These are phyloP conservation scores for Kurtzmaniella quercitrusa DNA, from an alignment of 1,139 yeast species.

Conservation along the genomic window DNA sequence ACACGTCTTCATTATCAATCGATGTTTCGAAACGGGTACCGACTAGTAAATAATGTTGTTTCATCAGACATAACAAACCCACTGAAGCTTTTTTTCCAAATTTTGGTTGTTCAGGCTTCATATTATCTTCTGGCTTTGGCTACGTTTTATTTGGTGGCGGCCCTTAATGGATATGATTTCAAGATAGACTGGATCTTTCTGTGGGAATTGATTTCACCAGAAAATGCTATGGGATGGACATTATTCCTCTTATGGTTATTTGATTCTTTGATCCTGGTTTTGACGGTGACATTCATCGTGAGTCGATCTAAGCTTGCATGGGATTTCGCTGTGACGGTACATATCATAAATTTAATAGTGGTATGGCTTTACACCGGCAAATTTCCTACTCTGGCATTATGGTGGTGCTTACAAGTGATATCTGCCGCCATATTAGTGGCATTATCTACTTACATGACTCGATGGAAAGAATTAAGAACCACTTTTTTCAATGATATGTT, in stretches of 20 bases:
- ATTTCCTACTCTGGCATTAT: slow-evolving; percentile 66
- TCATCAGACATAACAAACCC: slow-evolving; percentile 34
- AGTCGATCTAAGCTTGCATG: slow-evolving; percentile 92
- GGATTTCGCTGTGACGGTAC: slow-evolving; percentile 92
- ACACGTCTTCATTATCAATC: background rate
- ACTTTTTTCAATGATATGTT: slow-evolving; percentile 83
- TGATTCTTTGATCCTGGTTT: slow-evolving; percentile 71
- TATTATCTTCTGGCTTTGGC: slow-evolving; percentile 62
- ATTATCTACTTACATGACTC: slow-evolving; percentile 79
- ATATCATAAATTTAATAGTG: slow-evolving; percentile 69
- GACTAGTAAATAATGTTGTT: slow-evolving; percentile 22
- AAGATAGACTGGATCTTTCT: slow-evolving; percentile 70
- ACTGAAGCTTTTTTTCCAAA: slow-evolving; percentile 47
- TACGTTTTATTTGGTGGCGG: slow-evolving; percentile 53
- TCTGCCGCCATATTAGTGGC: slow-evolving; percentile 69
- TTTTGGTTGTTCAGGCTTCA: slow-evolving; percentile 58
- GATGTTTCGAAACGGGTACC: slow-evolving; percentile 19
- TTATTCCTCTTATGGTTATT: slow-evolving; percentile 73
- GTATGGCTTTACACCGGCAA: slow-evolving; percentile 63
- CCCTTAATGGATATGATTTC: slow-evolving; percentile 61
- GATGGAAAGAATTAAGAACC: slow-evolving; percentile 84
- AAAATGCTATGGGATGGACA: slow-evolving; percentile 77
- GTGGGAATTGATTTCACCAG: slow-evolving; percentile 72
- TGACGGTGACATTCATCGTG: slow-evolving; percentile 80
- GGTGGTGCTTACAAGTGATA: slow-evolving; percentile 80